Evolutionary conservation across 2,329 filamentous ascomycete genomes (phyloP), one percentile per base, ranked within the genome.

Genomic region (Pseudofabraea citricarpa): DNA sequence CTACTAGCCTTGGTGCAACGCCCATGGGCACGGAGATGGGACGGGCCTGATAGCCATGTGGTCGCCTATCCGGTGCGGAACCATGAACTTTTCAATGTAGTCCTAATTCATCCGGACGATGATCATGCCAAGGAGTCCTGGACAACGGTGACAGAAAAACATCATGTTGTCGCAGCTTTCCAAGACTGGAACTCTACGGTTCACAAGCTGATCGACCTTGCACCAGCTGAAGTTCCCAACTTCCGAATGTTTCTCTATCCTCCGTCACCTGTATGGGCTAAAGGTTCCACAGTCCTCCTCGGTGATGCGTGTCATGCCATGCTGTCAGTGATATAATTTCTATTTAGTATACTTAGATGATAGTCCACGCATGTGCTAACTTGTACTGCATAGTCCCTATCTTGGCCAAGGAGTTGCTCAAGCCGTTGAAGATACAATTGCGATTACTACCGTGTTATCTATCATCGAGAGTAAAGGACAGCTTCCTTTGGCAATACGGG

Each of bases 351-450:
- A 19, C 44, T 47, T 1, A 45, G 47, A 16, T 18, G 4, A 6
- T 31, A 19, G 29, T 16, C 16, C 21, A 9, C 15, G 9, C 23
- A 31, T 32, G 15, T 9, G 3, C 18, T 20, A 21, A 23, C 5
- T 48, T 51, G n/a, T n/a, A n/a, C n/a, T n/a, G n/a, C 41, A 18
- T 10, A 48, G 45, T 6, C 80, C 80, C 1, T 80, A 83, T 58
- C 65, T 83, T 42, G 77, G 75, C 0, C 79, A 84, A 58, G 80
- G 80, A 7, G 80, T 79, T 0, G 79, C 80, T 1, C 79, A 83
- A 56, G 79, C 79, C 0, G 78, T 84, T 42, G 79, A 84, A 59
- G 79, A 84, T 50, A 77, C 72, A 0, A 77, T 73, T 0, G 77
- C 79, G 0, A 58, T 81, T 1, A 71, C 67, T 0, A 72, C 74